Evolutionary conservation across 164 flowering plant genomes (phyloP).

Genomic region (Magnolia officinalis): DNA sequence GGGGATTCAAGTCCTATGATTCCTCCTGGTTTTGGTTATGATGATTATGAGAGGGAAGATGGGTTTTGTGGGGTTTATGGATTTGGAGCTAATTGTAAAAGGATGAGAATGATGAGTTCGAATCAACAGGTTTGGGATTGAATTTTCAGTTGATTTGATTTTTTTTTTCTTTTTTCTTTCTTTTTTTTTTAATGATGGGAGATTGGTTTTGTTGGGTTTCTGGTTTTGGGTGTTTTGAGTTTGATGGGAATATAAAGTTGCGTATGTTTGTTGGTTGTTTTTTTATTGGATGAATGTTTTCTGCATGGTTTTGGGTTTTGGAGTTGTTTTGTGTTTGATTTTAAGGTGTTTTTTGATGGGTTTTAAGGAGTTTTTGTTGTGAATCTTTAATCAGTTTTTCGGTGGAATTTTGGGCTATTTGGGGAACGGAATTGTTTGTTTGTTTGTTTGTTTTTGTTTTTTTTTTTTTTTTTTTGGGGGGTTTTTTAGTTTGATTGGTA

Average conservation of each 20-base stretch:
- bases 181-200: neutral
- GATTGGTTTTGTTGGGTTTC: neutral
- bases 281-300: neutral
- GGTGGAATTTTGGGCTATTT: too few relatives aligned
- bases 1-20: neutral
- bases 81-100: conserved; percentile 1
- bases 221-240: neutral
- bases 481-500: too few relatives aligned
- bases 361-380: too few relatives aligned
- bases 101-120: conserved; percentile 7
- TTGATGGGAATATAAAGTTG: too few relatives aligned
- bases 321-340: neutral
- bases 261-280: too few relatives aligned
- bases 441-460: too few relatives aligned
- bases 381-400: too few relatives aligned
- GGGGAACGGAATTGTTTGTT: too few relatives aligned
- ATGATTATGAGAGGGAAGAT: neutral
- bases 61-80: neutral
- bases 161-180: neutral
- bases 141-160: neutral
- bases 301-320: neutral
- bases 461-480: too few relatives aligned
- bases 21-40: neutral
- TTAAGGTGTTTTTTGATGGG: too few relatives aligned
- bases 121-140: conserved; percentile 13